These are phyloP conservation scores for Corylus americana DNA, from an alignment of 306 rosid genomes.

Conservation along the genomic window DNA sequence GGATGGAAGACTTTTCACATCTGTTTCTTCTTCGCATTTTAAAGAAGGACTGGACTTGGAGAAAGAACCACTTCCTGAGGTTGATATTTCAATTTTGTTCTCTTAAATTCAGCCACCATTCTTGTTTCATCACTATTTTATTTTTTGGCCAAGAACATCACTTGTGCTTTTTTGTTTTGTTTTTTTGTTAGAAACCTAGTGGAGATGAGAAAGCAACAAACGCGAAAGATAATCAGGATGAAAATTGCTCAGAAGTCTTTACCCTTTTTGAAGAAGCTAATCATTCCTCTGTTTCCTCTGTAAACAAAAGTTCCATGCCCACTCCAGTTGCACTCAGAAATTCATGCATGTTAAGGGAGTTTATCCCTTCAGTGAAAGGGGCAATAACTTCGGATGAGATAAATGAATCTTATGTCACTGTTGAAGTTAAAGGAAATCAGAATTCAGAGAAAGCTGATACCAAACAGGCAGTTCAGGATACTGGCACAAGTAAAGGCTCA, in stretches of 20 bases:
- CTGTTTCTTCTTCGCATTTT: constrained; percentile 50
- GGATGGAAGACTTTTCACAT: constrained; percentile 59
- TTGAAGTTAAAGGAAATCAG: constrained; percentile 48
- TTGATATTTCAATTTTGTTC: constrained; percentile 33
- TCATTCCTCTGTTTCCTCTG: constrained; percentile 60
- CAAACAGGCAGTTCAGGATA: constrained; percentile 42
- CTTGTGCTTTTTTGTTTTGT: constrained; percentile 13
- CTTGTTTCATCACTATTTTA: constrained; percentile 9
- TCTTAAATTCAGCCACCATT: constrained; percentile 6
- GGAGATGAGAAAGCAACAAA: constrained; percentile 49
- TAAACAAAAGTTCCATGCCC: constrained; percentile 46
- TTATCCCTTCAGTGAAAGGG: constrained; percentile 63
- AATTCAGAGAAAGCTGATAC: constrained; percentile 52
- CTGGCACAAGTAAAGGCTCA: constrained; percentile 45
- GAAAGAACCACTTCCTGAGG: constrained; percentile 73
- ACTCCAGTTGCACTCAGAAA: constrained; percentile 40
- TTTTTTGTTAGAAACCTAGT: constrained; percentile 43
- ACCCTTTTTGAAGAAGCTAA: constrained; percentile 57
- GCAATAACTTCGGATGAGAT: constrained; percentile 42
- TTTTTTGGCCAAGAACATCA: constrained; percentile 21
- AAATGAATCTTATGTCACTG: constrained; percentile 46
- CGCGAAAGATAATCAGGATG: constrained; percentile 53
- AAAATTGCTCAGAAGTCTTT: constrained; percentile 51
- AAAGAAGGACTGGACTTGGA: constrained; percentile 66
- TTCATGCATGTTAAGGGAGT: constrained; percentile 50